phyloP scores from a whole-genome alignment of 805 yeast genomes.

The Blastobotrys robertii region DNA sequence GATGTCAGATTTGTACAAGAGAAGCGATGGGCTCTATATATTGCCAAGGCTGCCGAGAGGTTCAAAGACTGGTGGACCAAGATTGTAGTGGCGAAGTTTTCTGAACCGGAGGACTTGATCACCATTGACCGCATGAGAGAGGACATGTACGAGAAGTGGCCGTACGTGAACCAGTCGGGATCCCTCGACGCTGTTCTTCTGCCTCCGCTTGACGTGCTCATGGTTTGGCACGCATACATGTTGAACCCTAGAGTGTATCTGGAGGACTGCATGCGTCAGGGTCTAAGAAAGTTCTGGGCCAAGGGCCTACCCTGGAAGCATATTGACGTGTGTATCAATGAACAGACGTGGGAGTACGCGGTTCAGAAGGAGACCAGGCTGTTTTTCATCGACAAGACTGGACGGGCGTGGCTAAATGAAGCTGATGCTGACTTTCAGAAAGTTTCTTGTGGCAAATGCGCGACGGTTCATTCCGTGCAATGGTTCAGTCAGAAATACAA shows the following conservation, averaged over 20 bases:
- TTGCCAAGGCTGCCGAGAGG: conserved; percentile 9
- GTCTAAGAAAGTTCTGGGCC: background rate
- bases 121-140: no score
- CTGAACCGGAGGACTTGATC: no score
- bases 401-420: no score
- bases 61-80: conserved; percentile 12
- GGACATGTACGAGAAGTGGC: no score
- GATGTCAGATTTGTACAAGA: conserved; percentile 1
- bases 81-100: conserved; percentile 4
- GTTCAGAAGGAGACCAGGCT: background rate
- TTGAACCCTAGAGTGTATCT: conserved; percentile 16
- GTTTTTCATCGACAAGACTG: no score
- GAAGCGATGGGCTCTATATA: conserved; percentile 11
- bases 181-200: background rate
- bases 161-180: no score
- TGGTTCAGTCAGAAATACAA: no score
- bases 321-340: conserved; percentile 2
- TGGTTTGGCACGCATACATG: conserved; percentile 20
- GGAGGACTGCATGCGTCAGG: conserved; percentile 14
- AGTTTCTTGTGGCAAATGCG: no score
- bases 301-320: conserved; percentile 7
- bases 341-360: background rate
- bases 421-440: no score
- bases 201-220: conserved; percentile 18
- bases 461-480: no score